Evolutionary conservation across 73 alveolate genomes (phyloP).

Genomic region (Tetrahymena malaccensis): DNA sequence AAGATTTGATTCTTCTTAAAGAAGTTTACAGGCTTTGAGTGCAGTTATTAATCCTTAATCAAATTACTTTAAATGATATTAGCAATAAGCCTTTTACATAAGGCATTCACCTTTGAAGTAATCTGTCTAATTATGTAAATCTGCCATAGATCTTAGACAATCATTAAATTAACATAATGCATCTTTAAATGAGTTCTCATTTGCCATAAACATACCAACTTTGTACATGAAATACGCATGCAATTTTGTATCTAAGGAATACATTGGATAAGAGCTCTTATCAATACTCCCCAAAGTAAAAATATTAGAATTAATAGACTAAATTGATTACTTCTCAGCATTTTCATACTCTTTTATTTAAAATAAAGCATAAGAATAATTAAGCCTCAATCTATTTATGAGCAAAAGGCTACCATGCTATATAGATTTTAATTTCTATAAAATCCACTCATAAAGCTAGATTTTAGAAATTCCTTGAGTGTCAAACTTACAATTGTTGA

Average conservation of each 20-base stretch:
- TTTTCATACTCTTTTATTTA: not conserved
- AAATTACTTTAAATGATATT: not conserved
- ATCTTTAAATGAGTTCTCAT: not conserved
- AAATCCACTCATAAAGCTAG: not conserved
- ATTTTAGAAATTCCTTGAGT: not conserved
- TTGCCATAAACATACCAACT: not conserved
- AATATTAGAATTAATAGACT: not conserved
- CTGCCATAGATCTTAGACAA: not conserved
- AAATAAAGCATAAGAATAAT: not conserved
- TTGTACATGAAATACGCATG: not conserved
- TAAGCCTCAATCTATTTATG: not conserved
- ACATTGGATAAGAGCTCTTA: not conserved
- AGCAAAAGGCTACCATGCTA: not conserved
- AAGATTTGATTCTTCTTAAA: not conserved
- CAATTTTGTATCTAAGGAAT: not conserved
- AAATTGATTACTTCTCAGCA: not conserved
- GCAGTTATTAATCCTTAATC: not conserved
- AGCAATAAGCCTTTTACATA: not conserved
- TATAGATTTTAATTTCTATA: not conserved
- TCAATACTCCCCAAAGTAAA: not conserved
- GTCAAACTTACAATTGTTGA: not conserved
- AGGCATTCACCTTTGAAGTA: not conserved
- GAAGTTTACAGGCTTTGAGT: not conserved
- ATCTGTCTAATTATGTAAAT: not conserved
- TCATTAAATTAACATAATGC: not conserved